Evolutionary conservation across 2,329 filamentous ascomycete genomes (phyloP), one percentile per base, ranked within the genome.

Genomic region (Claviceps quebecensis): DNA sequence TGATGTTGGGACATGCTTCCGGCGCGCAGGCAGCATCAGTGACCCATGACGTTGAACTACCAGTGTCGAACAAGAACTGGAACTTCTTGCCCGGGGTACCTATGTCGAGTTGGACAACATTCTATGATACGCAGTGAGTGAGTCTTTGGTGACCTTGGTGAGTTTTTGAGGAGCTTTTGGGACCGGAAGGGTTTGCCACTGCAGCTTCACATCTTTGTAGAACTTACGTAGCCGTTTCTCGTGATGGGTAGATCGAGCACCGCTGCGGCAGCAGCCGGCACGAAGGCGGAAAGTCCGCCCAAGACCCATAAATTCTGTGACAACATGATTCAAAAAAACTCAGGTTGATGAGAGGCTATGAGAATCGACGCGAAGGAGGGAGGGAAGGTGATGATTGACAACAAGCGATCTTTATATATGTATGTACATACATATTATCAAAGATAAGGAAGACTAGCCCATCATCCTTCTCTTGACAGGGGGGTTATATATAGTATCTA

Each of bases 31-130:
- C 51, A 17, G 22, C 47, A 34, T 64, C 62, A 38, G 64, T 52
- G 5, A 66, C 58, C 65, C 67, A 69, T 1, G 65, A 50, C 0
- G 66, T 62, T 1, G 65, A 51, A 49, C 63, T 67, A 22, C 67
- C 66, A 0, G 65, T 68, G 53, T 68, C 65, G 52, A 67, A 67
- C 11, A 58, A 52, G 5, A 69, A 58, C 1, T 56, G 54, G 51
- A 62, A 60, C 0, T 51, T 54, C 46, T 60, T 55, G 9, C 56
- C 39, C 0, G 66, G 67, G 3, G 61, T 64, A 40, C 66, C 66
- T 22, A 48, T 48, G 5, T 34, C 14, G n/a, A 46, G 23, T 7
- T 36, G 26, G 16, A 46, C 45, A 11, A 46, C n/a, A 36, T 17
- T 17, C 45, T 46, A 36, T 19, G 19, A 19, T 6, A 34, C 11